Conservation (phyloP, 352 stramenopile genomes). For the Globisporangium carolinianum region DNA sequence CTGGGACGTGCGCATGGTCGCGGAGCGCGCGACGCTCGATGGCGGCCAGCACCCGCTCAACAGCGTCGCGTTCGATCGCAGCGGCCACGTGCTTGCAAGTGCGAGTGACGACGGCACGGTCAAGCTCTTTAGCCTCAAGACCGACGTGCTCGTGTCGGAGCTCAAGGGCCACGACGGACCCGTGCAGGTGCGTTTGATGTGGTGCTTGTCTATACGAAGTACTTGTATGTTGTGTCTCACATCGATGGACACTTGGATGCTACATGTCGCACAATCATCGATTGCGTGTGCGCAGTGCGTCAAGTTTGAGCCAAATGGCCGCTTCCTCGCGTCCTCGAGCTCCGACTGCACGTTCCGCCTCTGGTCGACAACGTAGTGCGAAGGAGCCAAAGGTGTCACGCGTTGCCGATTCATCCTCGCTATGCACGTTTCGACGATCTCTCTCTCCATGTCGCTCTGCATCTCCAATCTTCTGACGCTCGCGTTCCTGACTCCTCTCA, state of each 20-base stretch:
- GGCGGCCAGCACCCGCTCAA: slow-evolving; percentile 88
- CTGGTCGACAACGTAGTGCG: slow-evolving; percentile 43
- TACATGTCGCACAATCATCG: no score
- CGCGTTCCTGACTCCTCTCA: no score
- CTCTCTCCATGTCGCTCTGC: slow-evolving; percentile 4
- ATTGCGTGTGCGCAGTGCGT: slow-evolving; percentile 42
- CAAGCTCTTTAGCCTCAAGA: slow-evolving; percentile 86
- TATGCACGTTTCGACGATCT: not conserved
- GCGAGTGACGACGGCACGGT: slow-evolving; percentile 89
- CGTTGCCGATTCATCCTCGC: not conserved
- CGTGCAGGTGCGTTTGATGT: slow-evolving; percentile 73
- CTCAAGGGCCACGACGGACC: slow-evolving; percentile 89
- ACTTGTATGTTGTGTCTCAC: not conserved
- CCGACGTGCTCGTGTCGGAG: slow-evolving; percentile 54
- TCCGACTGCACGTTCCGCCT: slow-evolving; percentile 92
- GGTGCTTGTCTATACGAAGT: not conserved
- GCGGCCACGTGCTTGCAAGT: slow-evolving; percentile 72
- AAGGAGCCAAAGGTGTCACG: not conserved
- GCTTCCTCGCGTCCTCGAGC: slow-evolving; percentile 87
- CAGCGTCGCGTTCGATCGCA: slow-evolving; percentile 87
- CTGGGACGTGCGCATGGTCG: slow-evolving; percentile 94
- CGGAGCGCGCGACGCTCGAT: slow-evolving; percentile 83
- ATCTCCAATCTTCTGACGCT: not conserved
- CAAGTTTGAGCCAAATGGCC: slow-evolving; percentile 84
- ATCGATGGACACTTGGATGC: not conserved